Evolutionary conservation across 345 rosid genomes (phyloP), one percentile per base, ranked within the genome.

Genomic region (Corchorus olitorius): DNA sequence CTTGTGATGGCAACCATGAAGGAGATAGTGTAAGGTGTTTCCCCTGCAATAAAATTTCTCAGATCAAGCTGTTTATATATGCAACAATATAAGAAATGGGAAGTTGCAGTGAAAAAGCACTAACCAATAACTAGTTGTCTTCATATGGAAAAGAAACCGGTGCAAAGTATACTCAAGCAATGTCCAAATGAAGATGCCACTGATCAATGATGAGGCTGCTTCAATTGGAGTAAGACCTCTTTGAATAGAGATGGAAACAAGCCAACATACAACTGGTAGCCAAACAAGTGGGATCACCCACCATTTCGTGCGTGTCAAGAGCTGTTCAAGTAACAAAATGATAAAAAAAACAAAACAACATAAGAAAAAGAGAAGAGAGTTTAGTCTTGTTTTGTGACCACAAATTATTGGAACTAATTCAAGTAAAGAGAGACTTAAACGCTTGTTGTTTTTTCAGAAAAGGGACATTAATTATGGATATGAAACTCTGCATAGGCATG

Each of bases 1-100:
- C 86, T 94, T 94, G 81, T 94, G 97, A 82, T 94, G 98, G 84
- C 94, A 92, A 64, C 98, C 98, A 71, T 94, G 98, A 74, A 94
- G 79, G 79, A 92, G 94, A 84, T 92, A 94, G 80, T 94, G 97
- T 17, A 86, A 59, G 34, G 98, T 94, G 84, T 94, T 94, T 65
- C 90, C 87, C 93, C 97, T 92, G 81, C 56, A 86, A 27, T 4
- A 79, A 75, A 81, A 72, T 71, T 76, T 62, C 50, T 50, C 33
- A 63, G 59, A 8, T 60, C 33, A 52, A 34, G 15, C 34, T 52
- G 60, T 10, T 52, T 39, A 52, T 5, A 20, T 5, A 8, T 59
- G 33, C 14, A 6, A 4, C 2, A 48, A 50, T 8, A 66, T 37
- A 68, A 20, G 9, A 70, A 64, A 77, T 49, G 65, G 70, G 7